Evolutionary conservation across 2,329 filamentous ascomycete species (phyloP), one percentile per base, ranked within the genome.

Genomic region (Colletotrichum caudatum): DNA sequence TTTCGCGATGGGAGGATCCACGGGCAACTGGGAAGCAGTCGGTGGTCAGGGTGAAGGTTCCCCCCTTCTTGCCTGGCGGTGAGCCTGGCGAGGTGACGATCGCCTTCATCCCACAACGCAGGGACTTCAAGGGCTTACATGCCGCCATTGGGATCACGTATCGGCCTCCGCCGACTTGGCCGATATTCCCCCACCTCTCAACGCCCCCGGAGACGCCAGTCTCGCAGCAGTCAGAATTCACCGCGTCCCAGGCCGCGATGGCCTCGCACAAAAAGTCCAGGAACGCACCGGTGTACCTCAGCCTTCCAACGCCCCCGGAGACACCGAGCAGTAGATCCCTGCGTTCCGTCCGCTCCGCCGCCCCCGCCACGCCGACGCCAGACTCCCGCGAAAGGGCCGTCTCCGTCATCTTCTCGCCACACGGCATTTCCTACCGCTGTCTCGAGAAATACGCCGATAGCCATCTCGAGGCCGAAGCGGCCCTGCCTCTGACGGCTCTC

Each of bases 101-200:
- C n/a, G 84, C 91, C 1, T 90, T 90, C 78, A 86, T 94, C 39
- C 83, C 87, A 0, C 88, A 90, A 64, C 89, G 87, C 76, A 80
- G 84, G 59, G 90, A 93, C 75, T 76, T 90, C 5, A 88, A 87
- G 9, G 87, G 88, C 3, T 76, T 92, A 0, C 91, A 93, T 77
- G 88, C 89, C 69, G 91, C 91, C 14, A 86, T 94, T 74, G 91
- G 89, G 18, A 92, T 94, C 75, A 94, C 92, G 1, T 94, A 94
- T 77, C 87, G 87, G 23, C 87, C 91, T 26, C 89, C 91, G 0
- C 76, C 80, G 14, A 78, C 77, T 2, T 71, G 71, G 16, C 74
- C 71, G 2, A 74, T 73, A 44, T 76, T 77, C 39, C 63, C 66
- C 41, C 61, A 63, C 23, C 63, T 66, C 9, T 26, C 63, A 11